Evolutionary conservation across 148 eudicot species (phyloP).

Genomic region (Arctostaphylos glauca): DNA sequence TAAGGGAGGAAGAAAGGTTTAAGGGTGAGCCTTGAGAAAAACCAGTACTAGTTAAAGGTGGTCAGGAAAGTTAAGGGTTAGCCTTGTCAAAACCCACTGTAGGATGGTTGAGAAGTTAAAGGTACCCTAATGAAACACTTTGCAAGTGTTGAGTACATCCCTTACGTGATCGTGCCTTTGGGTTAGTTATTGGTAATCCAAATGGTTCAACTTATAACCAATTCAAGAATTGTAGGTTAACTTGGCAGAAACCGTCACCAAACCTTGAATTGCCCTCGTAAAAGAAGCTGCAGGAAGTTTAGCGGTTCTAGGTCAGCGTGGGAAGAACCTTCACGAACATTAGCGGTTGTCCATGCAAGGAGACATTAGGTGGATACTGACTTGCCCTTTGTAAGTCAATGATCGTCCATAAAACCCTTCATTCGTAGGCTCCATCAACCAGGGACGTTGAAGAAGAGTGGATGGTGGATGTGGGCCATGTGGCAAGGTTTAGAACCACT

Average conservation of each 20-base stretch:
- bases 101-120: background rate
- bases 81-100: background rate
- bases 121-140: background rate
- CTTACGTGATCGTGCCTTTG: background rate
- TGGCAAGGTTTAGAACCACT: background rate
- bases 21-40: background rate
- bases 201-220: background rate
- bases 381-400: background rate
- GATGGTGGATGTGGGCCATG: background rate
- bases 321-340: background rate
- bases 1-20: background rate
- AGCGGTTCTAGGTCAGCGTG: background rate
- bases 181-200: background rate
- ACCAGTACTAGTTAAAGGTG: background rate
- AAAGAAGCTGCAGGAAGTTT: background rate
- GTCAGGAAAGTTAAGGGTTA: background rate
- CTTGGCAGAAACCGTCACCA: background rate
- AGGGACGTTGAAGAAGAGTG: conserved; percentile 1
- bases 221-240: background rate
- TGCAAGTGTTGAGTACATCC: background rate
- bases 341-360: background rate
- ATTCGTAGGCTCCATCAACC: background rate
- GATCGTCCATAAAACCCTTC: background rate
- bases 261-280: background rate
- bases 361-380: background rate